Evolutionary conservation across 192 early-diverging fungal genomes (phyloP), one percentile per base, ranked within the genome.

Genomic region (Kickxella alabastrina): DNA sequence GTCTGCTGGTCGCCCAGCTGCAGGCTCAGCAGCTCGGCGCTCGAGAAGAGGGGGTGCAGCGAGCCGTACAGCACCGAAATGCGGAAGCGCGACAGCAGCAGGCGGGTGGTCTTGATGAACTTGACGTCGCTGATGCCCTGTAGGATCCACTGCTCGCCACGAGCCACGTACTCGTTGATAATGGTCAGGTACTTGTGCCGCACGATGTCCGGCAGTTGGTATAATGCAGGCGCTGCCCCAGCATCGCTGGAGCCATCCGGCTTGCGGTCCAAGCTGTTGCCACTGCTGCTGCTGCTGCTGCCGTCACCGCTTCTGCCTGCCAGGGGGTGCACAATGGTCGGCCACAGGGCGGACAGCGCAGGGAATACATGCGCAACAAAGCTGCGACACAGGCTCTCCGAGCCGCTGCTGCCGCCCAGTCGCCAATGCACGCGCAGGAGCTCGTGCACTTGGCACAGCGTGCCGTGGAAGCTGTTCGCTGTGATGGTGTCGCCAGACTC

Each of bases 381-480:
- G 4, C 53, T 52, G 28, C 78, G 59, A 12, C 77, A 54, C 44
- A 78, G 62, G 41, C 45, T 45, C 15, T 61, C 63, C 18, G 70
- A 47, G 10, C 43, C 53, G 26, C 79, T 68, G 19, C 79, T 70
- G 15, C 66, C 69, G 25, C 67, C 57, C 10, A 87, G 62, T 36
- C 86, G 86, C 18, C 82, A 70, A 27, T 76, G 73, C 51, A 69
- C 82, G 36, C 83, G 72, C 22, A 92, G 45, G 23, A 94, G 64
- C 54, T 83, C 81, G 49, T 84, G 80, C 15, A 85, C 78, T 56
- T 89, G 89, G 28, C 90, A 68, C 28, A 92, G 67, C 41, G 67
- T 53, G 10, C 92, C 92, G 49, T 95, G 92, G 17, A 82, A 65
- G 43, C 75, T 78, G 64, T 95, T 95, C 41, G 86, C 81, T 8